Evolutionary conservation across 768 basidiomycete genomes (phyloP), one percentile per base, ranked within the genome.

Genomic region (Scleroderma citrinum): DNA sequence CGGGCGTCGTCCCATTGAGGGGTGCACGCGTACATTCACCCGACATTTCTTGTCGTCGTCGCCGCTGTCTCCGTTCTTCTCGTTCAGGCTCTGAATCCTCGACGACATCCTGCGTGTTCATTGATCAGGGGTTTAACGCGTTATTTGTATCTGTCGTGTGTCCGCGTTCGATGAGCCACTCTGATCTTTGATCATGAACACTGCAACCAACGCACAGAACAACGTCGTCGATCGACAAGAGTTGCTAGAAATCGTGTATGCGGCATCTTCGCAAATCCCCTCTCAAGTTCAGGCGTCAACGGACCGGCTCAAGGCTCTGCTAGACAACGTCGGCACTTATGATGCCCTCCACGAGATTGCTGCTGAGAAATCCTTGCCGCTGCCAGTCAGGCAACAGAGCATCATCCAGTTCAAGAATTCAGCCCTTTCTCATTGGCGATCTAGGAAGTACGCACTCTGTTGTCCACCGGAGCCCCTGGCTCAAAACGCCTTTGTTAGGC

Each of bases 321-420:
- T 86, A 21, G 79, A 83, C 43, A 59, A 80, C 68, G 74, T 80
- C 43, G 90, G 89, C 36, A 79, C 84, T 1, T 86, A 78, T 57
- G 80, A 87, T 59, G 76, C 77, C 17, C 71, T 92, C 42, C 80
- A 87, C 56, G 77, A 83, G 55, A 88, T 92, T 63, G 86, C 87
- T 20, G 72, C 80, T 24, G 76, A 81, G 56, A 70, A 67, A 53
- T 65, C 73, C 2, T 64, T 83, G n/a, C 83, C 87, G 13, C 64
- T 85, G 32, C 69, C 70, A 14, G 76, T 92, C 44, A 81, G 92
- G 36, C 78, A 87, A 56, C 87, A 88, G 63, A 82, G 86, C 21
- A 88, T 91, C 54, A 86, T 94, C 48, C 90, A 92, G 59, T 87
- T 93, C 71, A 94, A 94, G 69, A 94, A 93, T 57, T 75, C 76